Conservation (phyloP, 257 asterid genomes). For the Nicotiana undulata region DNA sequence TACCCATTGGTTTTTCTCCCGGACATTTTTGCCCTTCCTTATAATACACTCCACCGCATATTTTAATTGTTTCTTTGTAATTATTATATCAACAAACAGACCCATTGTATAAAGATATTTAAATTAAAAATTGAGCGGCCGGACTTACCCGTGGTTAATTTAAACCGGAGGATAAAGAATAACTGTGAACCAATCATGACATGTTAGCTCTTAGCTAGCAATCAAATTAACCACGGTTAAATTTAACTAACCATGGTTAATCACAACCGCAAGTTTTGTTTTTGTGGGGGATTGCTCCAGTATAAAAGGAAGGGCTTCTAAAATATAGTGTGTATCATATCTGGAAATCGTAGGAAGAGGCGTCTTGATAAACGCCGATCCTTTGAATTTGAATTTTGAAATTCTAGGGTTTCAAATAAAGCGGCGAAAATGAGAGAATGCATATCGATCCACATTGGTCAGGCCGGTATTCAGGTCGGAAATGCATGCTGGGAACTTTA, state of each 20-base stretch:
- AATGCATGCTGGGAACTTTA: constrained; percentile 28
- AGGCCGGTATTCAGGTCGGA: constrained; percentile 27
- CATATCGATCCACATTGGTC: constrained; percentile 28
- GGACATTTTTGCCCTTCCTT: not conserved
- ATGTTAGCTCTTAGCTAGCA: not conserved
- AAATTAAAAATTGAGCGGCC: not conserved
- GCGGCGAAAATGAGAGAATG: constrained; percentile 19
- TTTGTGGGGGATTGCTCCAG: not conserved
- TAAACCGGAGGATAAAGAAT: not conserved
- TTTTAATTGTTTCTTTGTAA: not conserved
- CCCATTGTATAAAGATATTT: not conserved
- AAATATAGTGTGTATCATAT: not conserved
- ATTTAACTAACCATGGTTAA: not conserved
- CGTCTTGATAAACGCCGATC: constrained; percentile 30
- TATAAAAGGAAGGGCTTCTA: not conserved
- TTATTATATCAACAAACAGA: not conserved
- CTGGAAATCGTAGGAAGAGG: constrained; percentile 2
- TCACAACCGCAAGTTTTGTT: not conserved
- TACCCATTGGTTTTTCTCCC: not conserved
- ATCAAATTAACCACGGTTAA: not conserved
- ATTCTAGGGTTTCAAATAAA: not conserved
- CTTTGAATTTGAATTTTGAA: not conserved
- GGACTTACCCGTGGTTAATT: not conserved
- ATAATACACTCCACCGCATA: not conserved
- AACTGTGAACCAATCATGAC: not conserved